A percentile compares a stretch with the other conserved stretches of the same genome.
These are phyloP conservation scores for Physaria fendleri DNA, from an alignment of 345 rosid genomes.

Conservation along the genomic window DNA sequence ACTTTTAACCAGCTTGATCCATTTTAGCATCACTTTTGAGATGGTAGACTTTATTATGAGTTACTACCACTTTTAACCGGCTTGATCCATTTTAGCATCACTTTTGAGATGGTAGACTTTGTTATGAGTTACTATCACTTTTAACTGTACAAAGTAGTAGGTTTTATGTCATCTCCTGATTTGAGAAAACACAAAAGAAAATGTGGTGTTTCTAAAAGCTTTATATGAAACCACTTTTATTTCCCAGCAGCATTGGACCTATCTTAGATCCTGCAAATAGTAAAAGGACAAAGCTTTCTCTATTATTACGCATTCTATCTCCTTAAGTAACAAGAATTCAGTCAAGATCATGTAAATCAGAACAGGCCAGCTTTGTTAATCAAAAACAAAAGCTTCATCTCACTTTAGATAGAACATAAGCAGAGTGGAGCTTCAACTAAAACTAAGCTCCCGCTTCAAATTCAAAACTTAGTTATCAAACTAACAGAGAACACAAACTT, in stretches of 20 bases:
- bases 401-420: neutral
- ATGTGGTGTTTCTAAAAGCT: neutral
- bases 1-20: no score
- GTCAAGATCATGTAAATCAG: neutral
- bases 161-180: constrained; percentile 42
- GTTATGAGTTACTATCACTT: no score
- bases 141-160: no score
- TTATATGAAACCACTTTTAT: neutral
- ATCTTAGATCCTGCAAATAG: neutral
- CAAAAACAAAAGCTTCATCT: neutral
- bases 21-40: no score
- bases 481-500: neutral
- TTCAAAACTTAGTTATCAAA: neutral
- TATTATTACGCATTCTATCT: neutral
- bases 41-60: no score
- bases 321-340: neutral
- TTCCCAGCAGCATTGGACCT: neutral
- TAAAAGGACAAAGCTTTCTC: neutral
- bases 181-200: neutral
- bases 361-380: neutral
- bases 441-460: neutral
- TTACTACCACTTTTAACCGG: no score
- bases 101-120: no score
- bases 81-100: no score
- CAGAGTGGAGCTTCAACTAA: neutral